phyloP scores from a whole-genome alignment of 2,329 filamentous ascomycete species.

The Aurifilum marmelostoma region DNA sequence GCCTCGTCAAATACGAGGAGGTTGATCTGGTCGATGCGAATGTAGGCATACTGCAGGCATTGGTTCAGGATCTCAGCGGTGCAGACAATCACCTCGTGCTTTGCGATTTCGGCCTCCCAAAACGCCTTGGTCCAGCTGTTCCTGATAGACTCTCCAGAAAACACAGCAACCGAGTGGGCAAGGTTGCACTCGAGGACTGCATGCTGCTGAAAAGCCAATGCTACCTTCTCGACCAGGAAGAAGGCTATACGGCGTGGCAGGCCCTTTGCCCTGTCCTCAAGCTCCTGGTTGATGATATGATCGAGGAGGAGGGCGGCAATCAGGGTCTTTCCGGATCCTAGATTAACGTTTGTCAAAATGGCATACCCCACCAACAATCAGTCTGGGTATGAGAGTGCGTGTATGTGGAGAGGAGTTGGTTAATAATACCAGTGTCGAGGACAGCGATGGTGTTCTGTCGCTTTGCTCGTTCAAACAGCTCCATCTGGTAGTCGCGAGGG shows the following conservation, averaged over 20 bases:
- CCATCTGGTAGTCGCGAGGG: constrained; percentile 87
- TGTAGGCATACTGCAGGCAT: constrained; percentile 77
- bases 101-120: constrained; percentile 56
- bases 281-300: constrained; percentile 75
- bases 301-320: constrained; percentile 86
- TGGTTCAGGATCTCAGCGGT: constrained; percentile 85
- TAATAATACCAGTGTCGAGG: constrained; percentile 78
- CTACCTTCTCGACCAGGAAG: constrained; percentile 89
- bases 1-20: constrained; percentile 94
- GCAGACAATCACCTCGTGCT: constrained; percentile 86
- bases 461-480: constrained; percentile 88
- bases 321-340: constrained; percentile 91
- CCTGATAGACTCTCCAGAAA: constrained; percentile 72
- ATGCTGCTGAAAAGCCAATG: constrained; percentile 87
- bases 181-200: constrained; percentile 81
- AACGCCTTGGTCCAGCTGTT: constrained; percentile 46
- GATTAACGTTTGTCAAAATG: too few relatives aligned
- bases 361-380: too few relatives aligned
- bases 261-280: constrained; percentile 68
- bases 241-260: constrained; percentile 71
- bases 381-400: too few relatives aligned
- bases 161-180: constrained; percentile 71
- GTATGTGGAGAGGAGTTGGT: neutral
- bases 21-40: constrained; percentile 82
- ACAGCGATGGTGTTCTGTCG: constrained; percentile 87